Percentiles rank a stretch among this genome's conserved stretches.
Conservation (phyloP, 164 flowering plant species). For the Liquidambar formosana region DNA sequence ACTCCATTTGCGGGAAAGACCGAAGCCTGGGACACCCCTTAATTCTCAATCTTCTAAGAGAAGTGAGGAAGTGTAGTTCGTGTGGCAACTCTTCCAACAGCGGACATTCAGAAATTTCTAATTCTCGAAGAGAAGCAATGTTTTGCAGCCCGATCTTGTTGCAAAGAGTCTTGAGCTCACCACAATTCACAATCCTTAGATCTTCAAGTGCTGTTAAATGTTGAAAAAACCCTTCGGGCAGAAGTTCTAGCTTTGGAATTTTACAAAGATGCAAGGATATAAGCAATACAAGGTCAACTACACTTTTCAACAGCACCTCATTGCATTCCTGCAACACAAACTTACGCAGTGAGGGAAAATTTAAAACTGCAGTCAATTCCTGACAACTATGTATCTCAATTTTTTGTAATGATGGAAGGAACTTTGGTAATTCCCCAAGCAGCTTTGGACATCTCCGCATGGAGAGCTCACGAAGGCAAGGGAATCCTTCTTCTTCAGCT, state of each 20-base stretch:
- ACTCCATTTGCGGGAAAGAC: slow-evolving; percentile 11
- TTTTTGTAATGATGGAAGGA: neutral
- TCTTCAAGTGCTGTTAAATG: neutral
- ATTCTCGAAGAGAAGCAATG: neutral
- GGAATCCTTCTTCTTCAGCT: neutral
- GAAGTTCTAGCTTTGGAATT: neutral
- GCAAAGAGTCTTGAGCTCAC: neutral
- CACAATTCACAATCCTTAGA: slow-evolving; percentile 3
- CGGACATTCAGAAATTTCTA: neutral
- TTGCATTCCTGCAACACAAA: neutral
- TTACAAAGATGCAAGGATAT: neutral
- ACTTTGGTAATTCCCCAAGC: neutral
- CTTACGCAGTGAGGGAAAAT: neutral
- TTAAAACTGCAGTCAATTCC: slow-evolving; percentile 4
- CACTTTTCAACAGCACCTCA: neutral
- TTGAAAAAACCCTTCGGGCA: slow-evolving; percentile 5
- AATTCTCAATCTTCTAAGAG: slow-evolving; percentile 8
- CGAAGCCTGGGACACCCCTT: slow-evolving; percentile 7
- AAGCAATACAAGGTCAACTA: neutral
- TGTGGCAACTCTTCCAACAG: slow-evolving; percentile 12
- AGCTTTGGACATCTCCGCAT: neutral
- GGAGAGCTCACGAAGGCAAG: neutral
- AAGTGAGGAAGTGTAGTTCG: neutral
- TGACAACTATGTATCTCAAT: neutral
- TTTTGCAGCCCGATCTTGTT: neutral